Evolutionary conservation across 345 rosid species (phyloP).

Genomic region (Citrus inodora): DNA sequence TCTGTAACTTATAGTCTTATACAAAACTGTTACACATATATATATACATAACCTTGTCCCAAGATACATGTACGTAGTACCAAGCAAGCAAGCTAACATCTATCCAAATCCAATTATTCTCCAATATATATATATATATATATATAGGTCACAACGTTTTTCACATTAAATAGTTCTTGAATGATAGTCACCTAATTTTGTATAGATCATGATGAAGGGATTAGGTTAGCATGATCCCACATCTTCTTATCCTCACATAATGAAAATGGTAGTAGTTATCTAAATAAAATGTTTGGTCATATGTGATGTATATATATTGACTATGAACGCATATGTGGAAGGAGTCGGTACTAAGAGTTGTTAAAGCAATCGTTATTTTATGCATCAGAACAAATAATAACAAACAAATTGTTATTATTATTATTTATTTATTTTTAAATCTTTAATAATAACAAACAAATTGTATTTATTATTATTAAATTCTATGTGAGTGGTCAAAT

Average conservation of each 20-base stretch:
- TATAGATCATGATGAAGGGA: slow-evolving; percentile 2
- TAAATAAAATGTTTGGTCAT: not conserved
- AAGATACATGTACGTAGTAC: no score
- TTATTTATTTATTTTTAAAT: not conserved
- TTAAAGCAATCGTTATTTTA: not conserved
- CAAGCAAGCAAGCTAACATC: no score
- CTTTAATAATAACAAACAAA: not conserved
- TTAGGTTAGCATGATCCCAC: slow-evolving; percentile 22
- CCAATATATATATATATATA: no score
- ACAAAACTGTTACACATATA: no score
- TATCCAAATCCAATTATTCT: no score
- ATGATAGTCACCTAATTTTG: slow-evolving; percentile 9
- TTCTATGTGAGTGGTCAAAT: not conserved
- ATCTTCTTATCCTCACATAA: not conserved
- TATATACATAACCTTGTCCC: no score
- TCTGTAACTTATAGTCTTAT: no score
- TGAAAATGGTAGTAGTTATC: slow-evolving; percentile 7
- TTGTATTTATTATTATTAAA: not conserved
- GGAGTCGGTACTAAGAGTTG: slow-evolving; percentile 20
- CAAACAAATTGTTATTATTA: not conserved
- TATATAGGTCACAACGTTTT: not conserved
- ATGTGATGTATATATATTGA: not conserved
- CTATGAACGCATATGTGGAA: not conserved
- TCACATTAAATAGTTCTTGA: not conserved
- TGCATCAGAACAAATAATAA: no score